These are phyloP conservation scores for Paraphoma sp. DNA, from an alignment of 2,329 filamentous ascomycete species.

Conservation along the genomic window DNA sequence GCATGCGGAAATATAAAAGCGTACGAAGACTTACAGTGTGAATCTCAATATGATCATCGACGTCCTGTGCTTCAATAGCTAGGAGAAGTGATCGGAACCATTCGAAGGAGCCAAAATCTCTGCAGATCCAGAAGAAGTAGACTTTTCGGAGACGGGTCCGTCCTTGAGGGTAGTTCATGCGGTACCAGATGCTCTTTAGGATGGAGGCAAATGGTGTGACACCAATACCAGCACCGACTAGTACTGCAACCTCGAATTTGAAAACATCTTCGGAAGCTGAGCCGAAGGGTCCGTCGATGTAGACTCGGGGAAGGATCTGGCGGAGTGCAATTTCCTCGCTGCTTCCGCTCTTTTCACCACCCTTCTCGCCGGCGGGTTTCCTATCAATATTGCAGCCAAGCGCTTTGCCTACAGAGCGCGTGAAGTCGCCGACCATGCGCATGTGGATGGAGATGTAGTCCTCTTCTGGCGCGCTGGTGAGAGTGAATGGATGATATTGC, in stretches of 20 bases:
- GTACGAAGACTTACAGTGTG: constrained; percentile 64
- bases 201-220: constrained; percentile 61
- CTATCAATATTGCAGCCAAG: constrained; percentile 78
- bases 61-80: constrained; percentile 85
- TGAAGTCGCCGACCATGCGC: constrained; percentile 83
- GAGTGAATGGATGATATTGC: constrained; percentile 88
- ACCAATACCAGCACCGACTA: constrained; percentile 60
- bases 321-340: constrained; percentile 72
- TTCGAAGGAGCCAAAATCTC: constrained; percentile 86
- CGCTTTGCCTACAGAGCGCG: constrained; percentile 69
- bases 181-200: constrained; percentile 88
- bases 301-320: constrained; percentile 77
- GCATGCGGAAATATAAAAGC: background rate
- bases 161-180: constrained; percentile 85
- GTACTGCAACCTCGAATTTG: constrained; percentile 63
- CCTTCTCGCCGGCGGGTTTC: constrained; percentile 55
- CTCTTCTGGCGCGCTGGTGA: constrained; percentile 87
- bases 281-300: constrained; percentile 84
- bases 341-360: constrained; percentile 62
- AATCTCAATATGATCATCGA: constrained; percentile 84
- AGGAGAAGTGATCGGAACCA: constrained; percentile 86
- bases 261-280: constrained; percentile 88
- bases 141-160: constrained; percentile 83
- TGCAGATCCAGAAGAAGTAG: constrained; percentile 93
- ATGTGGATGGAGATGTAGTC: constrained; percentile 90